phyloP scores from a whole-genome alignment of 1,284 basidiomycete genomes.

The Austropuccinia psidii region DNA sequence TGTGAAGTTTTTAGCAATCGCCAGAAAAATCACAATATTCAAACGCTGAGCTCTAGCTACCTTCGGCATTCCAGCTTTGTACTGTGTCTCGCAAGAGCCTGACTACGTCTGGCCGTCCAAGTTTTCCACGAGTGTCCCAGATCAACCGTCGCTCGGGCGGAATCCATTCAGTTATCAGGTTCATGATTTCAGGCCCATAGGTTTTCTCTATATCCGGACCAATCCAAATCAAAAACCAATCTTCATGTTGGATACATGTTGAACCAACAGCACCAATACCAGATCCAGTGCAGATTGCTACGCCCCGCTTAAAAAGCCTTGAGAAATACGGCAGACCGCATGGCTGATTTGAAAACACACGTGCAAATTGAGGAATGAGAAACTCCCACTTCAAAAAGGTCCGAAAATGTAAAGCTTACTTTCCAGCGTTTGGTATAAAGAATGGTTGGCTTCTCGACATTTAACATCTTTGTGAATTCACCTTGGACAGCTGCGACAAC shows the following conservation, averaged over 20 bases:
- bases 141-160: constrained; percentile 61
- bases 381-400: neutral
- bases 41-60: constrained; percentile 46
- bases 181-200: constrained; percentile 64
- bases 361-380: neutral
- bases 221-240: constrained; percentile 67
- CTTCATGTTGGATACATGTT: constrained; percentile 61
- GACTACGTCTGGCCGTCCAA: constrained; percentile 66
- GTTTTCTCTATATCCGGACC: constrained; percentile 54
- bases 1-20: neutral
- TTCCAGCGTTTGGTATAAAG: constrained; percentile 67
- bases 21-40: neutral
- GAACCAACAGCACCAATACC: constrained; percentile 67
- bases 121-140: constrained; percentile 63
- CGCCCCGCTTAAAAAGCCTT: constrained; percentile 62
- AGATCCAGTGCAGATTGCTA: constrained; percentile 68
- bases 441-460: constrained; percentile 59
- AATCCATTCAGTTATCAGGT: constrained; percentile 60
- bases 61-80: constrained; percentile 61
- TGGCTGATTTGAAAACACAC: constrained; percentile 51
- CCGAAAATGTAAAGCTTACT: constrained; percentile 49
- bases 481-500: constrained; percentile 64
- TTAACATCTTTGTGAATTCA: constrained; percentile 63
- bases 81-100: constrained; percentile 63
- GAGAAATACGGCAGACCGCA: constrained; percentile 74